phyloP scores from a whole-genome alignment of 768 basidiomycete genomes.

The Mycena olivaceomarginata region DNA sequence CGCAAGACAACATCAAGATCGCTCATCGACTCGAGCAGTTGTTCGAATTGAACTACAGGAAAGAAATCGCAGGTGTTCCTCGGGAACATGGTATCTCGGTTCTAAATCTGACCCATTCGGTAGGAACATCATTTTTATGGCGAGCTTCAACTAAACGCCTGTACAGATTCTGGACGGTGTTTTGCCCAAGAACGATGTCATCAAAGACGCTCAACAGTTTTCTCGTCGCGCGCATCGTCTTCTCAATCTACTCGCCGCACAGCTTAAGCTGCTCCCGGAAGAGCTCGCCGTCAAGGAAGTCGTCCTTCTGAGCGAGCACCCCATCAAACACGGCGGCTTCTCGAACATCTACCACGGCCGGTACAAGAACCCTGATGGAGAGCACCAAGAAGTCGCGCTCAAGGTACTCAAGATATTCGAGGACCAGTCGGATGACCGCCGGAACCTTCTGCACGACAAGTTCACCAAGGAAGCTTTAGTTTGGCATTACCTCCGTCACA shows the following conservation, averaged over 20 bases:
- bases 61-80: not conserved
- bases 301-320: not conserved
- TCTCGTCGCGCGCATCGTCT: not conserved
- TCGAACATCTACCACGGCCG: not conserved
- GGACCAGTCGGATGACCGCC: not conserved
- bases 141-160: not conserved
- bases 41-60: not conserved
- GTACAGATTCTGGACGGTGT: not conserved
- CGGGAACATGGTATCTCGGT: not conserved
- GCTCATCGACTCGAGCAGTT: too few relatives aligned
- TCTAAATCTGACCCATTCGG: not conserved
- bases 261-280: not conserved
- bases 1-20: too few relatives aligned
- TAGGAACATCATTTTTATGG: not conserved
- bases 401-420: conserved; percentile 2
- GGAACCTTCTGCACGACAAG: not conserved
- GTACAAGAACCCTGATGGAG: not conserved
- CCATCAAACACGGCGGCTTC: conserved; percentile 1
- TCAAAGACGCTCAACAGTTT: not conserved
- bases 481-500: not conserved
- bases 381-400: not conserved
- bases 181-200: not conserved
- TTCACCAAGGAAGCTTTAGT: not conserved
- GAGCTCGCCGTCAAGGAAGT: not conserved
- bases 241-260: not conserved